Evolutionary conservation across 2,329 filamentous ascomycete species (phyloP).

Genomic region (Emericellopsis atlantica): DNA sequence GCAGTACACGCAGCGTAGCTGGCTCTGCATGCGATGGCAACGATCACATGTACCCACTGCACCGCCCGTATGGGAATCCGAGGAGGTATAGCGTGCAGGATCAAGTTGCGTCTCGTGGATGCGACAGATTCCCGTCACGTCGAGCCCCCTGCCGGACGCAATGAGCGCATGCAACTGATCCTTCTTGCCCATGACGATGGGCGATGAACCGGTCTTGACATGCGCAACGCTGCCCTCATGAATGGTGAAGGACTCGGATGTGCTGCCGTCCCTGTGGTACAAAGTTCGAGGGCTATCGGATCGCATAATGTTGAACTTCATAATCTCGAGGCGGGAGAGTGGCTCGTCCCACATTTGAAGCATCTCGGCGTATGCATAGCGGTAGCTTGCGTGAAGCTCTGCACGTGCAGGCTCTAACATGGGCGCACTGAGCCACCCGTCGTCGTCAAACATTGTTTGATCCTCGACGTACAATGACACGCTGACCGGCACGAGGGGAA

Average conservation of each 20-base stretch:
- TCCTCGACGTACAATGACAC: slow-evolving; percentile 45
- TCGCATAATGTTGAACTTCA: slow-evolving; percentile 55
- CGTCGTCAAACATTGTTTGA: slow-evolving; percentile 54
- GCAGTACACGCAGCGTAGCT: slow-evolving; percentile 51
- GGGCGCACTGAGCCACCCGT: slow-evolving; percentile 49
- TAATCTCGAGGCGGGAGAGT: slow-evolving; percentile 49
- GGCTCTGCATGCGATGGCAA: slow-evolving; percentile 41
- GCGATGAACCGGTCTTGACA: slow-evolving; percentile 28
- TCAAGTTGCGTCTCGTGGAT: slow-evolving; percentile 51
- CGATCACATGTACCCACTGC: slow-evolving; percentile 35
- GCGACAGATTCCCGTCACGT: slow-evolving; percentile 50
- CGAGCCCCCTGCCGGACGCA: slow-evolving; percentile 42
- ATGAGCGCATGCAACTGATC: slow-evolving; percentile 37
- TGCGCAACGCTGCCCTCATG: slow-evolving; percentile 23
- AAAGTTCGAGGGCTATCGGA: slow-evolving; percentile 22
- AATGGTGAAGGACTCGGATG: slow-evolving; percentile 21
- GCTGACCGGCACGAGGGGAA: slow-evolving; percentile 30
- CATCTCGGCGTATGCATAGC: slow-evolving; percentile 55
- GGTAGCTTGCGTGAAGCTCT: slow-evolving; percentile 43
- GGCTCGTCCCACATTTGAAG: slow-evolving; percentile 55
- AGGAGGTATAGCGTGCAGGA: slow-evolving; percentile 35
- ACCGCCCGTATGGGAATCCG: slow-evolving; percentile 25
- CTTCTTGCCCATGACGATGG: slow-evolving; percentile 44
- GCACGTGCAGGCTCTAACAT: slow-evolving; percentile 40
- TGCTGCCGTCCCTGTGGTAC: slow-evolving; percentile 12